Conservation (phyloP, 495 filamentous ascomycete species). For the Penicillium psychrofluorescens region DNA sequence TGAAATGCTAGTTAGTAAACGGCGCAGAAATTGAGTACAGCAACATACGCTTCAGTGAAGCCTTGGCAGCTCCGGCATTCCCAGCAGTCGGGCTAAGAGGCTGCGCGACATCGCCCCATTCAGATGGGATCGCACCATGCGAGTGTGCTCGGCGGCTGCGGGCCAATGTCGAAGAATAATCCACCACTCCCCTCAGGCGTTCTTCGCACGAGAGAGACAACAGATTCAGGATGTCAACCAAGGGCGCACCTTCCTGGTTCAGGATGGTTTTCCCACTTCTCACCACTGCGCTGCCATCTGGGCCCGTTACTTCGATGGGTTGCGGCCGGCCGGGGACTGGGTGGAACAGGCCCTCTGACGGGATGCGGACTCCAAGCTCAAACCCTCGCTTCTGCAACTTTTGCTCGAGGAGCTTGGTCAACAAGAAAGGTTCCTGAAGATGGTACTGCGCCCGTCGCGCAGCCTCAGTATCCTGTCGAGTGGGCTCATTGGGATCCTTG, state of each 20-base stretch:
- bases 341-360: constrained; percentile 54
- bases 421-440: constrained; percentile 53
- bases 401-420: constrained; percentile 39
- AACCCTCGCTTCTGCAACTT: constrained; percentile 40
- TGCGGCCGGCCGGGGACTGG: constrained; percentile 40
- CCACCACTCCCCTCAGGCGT: constrained; percentile 57
- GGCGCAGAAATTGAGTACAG: background rate
- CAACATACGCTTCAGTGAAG: constrained; percentile 52
- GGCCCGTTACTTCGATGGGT: constrained; percentile 47
- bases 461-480: constrained; percentile 34
- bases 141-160: constrained; percentile 61
- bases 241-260: constrained; percentile 55
- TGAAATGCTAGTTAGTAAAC: constrained; percentile 15
- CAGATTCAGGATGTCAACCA: constrained; percentile 69
- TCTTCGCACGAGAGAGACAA: constrained; percentile 70
- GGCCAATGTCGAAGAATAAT: constrained; percentile 60
- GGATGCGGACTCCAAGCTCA: constrained; percentile 54
- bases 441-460: constrained; percentile 45
- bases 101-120: constrained; percentile 61
- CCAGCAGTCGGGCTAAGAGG: constrained; percentile 26
- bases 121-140: constrained; percentile 60
- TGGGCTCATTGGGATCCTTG: constrained; percentile 35
- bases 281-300: constrained; percentile 47
- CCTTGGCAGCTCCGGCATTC: constrained; percentile 29
- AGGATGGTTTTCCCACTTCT: constrained; percentile 54